Evolutionary conservation across 495 filamentous ascomycete genomes (phyloP), one percentile per base, ranked within the genome.

Genomic region (Neurospora intermedia): DNA sequence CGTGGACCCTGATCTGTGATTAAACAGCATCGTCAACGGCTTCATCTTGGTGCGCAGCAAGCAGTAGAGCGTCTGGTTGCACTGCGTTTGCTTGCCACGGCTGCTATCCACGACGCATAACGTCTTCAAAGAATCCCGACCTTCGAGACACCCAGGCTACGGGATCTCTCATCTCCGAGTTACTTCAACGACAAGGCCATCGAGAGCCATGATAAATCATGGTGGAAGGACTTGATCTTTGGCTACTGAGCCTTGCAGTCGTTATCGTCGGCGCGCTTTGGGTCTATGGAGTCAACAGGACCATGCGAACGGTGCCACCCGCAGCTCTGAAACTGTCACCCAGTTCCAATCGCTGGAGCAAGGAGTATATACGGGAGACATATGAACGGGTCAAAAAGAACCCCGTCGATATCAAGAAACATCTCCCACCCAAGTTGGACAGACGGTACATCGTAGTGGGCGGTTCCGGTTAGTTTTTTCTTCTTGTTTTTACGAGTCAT

Each of bases 361-460:
- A 77, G 2, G 74, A 86, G 20, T 81, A 88, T 74, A 81, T 88
- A 73, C 77, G 80, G 69, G 79, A 81, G 0, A 83, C 84, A 5
- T 89, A 87, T 74, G 76, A 86, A 70, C 83, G 84, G 62, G 74
- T 83, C 43, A 76, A 83, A 48, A 77, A 83, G 40, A 79, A 77
- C 1, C 87, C 87, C 0, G 71, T 87, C 45, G 83, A 88, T 74
- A 84, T 85, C 75, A 73, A 48, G 43, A 83, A 85, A 69, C 81
- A 81, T 39, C 77, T 89, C 8, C 88, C 88, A 9, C 86, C 87
- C 3, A 86, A 82, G 70, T 84, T 86, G 75, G 79, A 83, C 15
- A 82, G 88, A 13, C 84, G 87, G 16, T 90, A 90, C 79, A 77
- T 90, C 62, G 78, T 89, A 35, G 85, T 89, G 31, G 88, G 88